phyloP scores from a whole-genome alignment of 305 asterid species.

The Fraxinus latifolia region DNA sequence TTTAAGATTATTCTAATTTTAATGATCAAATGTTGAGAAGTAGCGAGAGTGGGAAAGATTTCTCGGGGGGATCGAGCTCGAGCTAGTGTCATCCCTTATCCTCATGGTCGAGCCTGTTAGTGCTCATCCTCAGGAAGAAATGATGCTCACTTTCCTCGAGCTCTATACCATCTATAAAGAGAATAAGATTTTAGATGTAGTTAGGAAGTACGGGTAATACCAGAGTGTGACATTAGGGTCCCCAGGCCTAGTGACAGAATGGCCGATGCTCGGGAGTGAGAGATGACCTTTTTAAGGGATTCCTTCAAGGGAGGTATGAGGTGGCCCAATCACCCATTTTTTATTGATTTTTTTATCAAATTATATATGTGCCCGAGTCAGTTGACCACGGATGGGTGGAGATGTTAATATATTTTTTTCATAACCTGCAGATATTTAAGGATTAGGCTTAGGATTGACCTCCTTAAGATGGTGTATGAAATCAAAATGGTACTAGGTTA shows the following conservation, averaged over 20 bases:
- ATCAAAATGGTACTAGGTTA: too few species aligned
- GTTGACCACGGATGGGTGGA: too few species aligned
- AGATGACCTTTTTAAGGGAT: too few species aligned
- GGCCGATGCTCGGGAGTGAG: too few species aligned
- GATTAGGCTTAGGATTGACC: too few species aligned
- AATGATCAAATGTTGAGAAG: neutral
- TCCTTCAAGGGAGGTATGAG: too few species aligned
- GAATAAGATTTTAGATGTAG: neutral
- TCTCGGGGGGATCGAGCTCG: too few species aligned
- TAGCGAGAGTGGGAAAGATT: neutral
- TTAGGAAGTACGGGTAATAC: neutral
- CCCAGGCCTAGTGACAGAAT: neutral
- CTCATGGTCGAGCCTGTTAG: neutral
- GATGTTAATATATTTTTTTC: too few species aligned
- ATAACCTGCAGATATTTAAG: too few species aligned
- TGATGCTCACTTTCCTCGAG: neutral
- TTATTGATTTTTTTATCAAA: too few species aligned
- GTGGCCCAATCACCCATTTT: neutral
- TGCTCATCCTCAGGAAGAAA: neutral
- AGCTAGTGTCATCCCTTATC: neutral
- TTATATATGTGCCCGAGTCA: too few species aligned
- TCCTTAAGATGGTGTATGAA: too few species aligned
- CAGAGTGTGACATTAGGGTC: neutral
- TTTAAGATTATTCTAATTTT: neutral
- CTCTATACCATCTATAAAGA: neutral